Evolutionary conservation across 1,284 basidiomycete genomes (phyloP).

Genomic region (Irpex sp.): DNA sequence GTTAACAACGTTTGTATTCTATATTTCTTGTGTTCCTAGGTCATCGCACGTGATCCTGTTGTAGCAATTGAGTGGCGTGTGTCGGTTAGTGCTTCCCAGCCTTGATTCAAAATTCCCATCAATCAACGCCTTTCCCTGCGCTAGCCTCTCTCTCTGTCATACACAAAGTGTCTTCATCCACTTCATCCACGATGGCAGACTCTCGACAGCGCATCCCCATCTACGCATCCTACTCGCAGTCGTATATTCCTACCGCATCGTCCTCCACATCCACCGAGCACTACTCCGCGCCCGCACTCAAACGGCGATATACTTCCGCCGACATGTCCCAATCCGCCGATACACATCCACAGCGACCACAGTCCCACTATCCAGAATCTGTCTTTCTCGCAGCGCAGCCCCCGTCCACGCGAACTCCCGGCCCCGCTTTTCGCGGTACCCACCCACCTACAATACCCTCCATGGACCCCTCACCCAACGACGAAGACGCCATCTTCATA

Average conservation of each 20-base stretch:
- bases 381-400: conserved; percentile 19
- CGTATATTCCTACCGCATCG: conserved; percentile 1
- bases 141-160: background rate
- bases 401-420: background rate
- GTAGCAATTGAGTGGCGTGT: background rate
- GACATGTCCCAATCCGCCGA: conserved; percentile 41
- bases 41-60: background rate
- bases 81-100: background rate
- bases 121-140: conserved; percentile 10
- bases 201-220: conserved; percentile 17
- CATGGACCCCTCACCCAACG: conserved; percentile 62
- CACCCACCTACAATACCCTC: conserved; percentile 29
- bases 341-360: conserved; percentile 49
- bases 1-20: background rate
- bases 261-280: conserved; percentile 2
- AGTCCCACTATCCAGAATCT: conserved; percentile 32
- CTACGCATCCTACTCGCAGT: conserved; percentile 16
- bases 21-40: background rate
- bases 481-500: conserved; percentile 62
- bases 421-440: background rate
- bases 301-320: conserved; percentile 44
- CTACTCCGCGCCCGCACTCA: conserved; percentile 25
- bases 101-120: conserved; percentile 6
- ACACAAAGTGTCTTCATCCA: background rate
- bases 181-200: conserved; percentile 17